Base-by-base conservation (phyloP, 2,329 filamentous ascomycete species). In the Diatrype stigma region DNA sequence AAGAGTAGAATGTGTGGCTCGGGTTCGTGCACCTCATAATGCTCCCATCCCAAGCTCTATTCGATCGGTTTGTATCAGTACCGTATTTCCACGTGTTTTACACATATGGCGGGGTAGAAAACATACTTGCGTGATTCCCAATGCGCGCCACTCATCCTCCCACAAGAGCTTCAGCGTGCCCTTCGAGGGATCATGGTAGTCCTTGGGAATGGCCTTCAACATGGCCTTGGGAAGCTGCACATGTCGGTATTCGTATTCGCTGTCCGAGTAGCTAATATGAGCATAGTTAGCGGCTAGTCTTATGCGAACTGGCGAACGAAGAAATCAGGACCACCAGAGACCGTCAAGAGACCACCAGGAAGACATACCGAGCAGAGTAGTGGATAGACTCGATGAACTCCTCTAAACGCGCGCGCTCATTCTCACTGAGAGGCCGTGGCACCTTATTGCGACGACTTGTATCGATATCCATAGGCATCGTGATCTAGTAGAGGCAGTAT, bases 41-140 rank as follows among this genome's bases (percentile, higher is more conserved):
- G 94, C 70, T 97, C 93, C 94, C 94, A 99, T 51, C 94, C 94
- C 64, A 99, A 78, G 77, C 93, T 97, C 92, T 97, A 67, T n/a
- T 12, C 22, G 38, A 48, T 42, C 30, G 30, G 30, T 22, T 45
- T 21, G 42, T 40, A 47, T 60, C 37, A 60, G 56, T 21, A 40
- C 46, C 37, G n/a, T n/a, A 42, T 14, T 49, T 50, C 28, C 19
- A 46, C 42, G 26, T 34, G 46, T 47, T 49, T 12, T 11, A 19
- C 26, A 35, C 17, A 44, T 34, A 26, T 10, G 32, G 6, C 44
- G 45, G 37, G 40, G 16, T 47, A 35, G n/a, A 35, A 12, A 22
- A 56, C 78, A 45, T 75, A 96, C 91, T 85, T 96, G 93, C 59
- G 94, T 99, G 68, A 99, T 99, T 47, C 94, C 94, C 66, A 99